Percentiles rank a stretch among this genome's conserved stretches.
phyloP scores from a whole-genome alignment of 345 rosid species.

The Punica granatum region DNA sequence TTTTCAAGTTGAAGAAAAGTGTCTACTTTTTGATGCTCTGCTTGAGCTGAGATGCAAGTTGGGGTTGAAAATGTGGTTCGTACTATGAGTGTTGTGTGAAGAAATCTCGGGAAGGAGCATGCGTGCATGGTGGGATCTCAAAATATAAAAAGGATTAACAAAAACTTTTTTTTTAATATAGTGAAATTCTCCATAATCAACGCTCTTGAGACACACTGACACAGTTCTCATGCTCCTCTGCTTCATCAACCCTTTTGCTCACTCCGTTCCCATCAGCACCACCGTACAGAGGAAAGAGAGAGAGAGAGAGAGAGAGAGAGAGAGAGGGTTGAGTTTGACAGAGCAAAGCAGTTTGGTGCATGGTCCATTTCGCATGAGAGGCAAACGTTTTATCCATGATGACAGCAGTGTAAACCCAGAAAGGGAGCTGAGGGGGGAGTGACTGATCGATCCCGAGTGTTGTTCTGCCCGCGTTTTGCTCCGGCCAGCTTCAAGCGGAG shows the following conservation, averaged over 20 bases:
- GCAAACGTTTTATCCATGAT: not conserved
- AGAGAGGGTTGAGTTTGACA: no score
- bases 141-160: not conserved
- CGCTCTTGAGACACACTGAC: slow-evolving; percentile 16
- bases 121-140: not conserved
- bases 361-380: not conserved
- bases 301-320: not conserved
- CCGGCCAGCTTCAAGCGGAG: not conserved
- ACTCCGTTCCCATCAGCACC: slow-evolving; percentile 5
- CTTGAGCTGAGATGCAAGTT: not conserved
- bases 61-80: not conserved
- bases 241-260: not conserved
- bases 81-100: no score
- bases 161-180: not conserved
- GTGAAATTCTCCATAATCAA: slow-evolving; percentile 18
- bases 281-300: slow-evolving; percentile 2
- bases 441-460: no score
- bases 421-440: no score
- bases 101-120: no score
- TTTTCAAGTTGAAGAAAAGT: not conserved
- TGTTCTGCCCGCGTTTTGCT: not conserved
- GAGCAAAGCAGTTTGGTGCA: not conserved
- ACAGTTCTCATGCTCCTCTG: slow-evolving; percentile 11
- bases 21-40: not conserved
- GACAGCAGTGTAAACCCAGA: not conserved